A percentile compares a stretch with the other conserved stretches of the same genome.
Evolutionary conservation across 371 early-diverging fungal species (phyloP).

Genomic region (Mucor indicus): DNA sequence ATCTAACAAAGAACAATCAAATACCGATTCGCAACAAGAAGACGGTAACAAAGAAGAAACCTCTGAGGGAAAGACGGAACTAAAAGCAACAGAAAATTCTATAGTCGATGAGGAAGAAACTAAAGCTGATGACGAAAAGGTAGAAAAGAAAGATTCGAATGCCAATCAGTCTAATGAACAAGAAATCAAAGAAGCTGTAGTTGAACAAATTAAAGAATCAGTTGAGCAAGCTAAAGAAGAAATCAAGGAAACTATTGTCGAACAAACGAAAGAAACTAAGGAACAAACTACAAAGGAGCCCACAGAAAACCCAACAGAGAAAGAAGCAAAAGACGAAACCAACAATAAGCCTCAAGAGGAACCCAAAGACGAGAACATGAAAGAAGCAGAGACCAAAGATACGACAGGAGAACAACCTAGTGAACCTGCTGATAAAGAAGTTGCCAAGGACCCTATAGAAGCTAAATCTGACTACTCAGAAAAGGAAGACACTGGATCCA

Average conservation of each 20-base stretch:
- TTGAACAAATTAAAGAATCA: constrained; percentile 2
- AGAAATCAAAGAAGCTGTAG: constrained; percentile 2
- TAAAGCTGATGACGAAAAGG: neutral
- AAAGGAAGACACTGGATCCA: constrained; percentile 15
- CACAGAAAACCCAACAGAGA: neutral
- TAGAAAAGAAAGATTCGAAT: constrained; percentile 10
- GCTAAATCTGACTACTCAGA: too few relatives aligned
- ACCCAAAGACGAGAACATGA: neutral
- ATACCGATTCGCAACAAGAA: constrained; percentile 14
- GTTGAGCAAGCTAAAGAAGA: neutral
- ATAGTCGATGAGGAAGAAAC: neutral
- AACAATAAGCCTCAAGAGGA: neutral
- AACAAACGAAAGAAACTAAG: too few relatives aligned
- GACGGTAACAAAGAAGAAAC: neutral
- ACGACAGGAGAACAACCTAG: neutral
- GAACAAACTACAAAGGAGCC: neutral
- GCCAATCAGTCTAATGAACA: neutral
- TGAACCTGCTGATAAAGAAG: neutral
- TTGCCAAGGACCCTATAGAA: neutral
- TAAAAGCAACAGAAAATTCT: neutral
- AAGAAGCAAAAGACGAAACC: too few relatives aligned
- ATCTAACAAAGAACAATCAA: constrained; percentile 6
- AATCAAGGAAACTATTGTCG: too few relatives aligned
- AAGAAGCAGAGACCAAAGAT: neutral
- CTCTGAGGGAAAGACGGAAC: neutral